Evolutionary conservation across 345 rosid species (phyloP).

Genomic region (Citrus sinensis): DNA sequence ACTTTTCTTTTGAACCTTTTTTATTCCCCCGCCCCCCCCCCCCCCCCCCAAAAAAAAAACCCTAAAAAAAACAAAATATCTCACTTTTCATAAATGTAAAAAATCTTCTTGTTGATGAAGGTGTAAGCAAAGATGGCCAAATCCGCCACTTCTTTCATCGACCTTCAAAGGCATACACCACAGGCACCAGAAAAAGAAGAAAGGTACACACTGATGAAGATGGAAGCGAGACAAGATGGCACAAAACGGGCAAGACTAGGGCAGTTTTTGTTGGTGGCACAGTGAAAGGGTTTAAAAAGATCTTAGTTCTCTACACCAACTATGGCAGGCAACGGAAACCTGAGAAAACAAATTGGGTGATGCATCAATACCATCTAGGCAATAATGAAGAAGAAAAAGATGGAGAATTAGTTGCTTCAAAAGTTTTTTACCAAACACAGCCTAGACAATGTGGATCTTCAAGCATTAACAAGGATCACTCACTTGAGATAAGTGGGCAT

Average conservation of each 20-base stretch:
- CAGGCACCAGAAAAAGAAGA: slow-evolving; percentile 83
- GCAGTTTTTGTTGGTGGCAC: slow-evolving; percentile 45
- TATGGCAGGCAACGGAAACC: slow-evolving; percentile 83
- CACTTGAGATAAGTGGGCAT: slow-evolving; percentile 18
- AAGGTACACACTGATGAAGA: slow-evolving; percentile 70
- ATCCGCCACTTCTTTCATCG: slow-evolving; percentile 87
- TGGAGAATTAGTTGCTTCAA: slow-evolving; percentile 77
- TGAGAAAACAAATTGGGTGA: slow-evolving; percentile 92
- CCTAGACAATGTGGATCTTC: slow-evolving; percentile 65
- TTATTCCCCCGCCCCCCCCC: no score
- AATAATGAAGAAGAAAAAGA: slow-evolving; percentile 78
- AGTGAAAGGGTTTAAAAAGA: slow-evolving; percentile 78
- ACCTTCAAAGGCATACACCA: slow-evolving; percentile 93
- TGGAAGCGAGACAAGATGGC: slow-evolving; percentile 91
- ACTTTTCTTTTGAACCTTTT: no score
- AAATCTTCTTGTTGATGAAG: slow-evolving; percentile 29
- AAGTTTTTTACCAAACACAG: slow-evolving; percentile 94
- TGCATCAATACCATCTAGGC: slow-evolving; percentile 96
- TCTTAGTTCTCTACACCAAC: slow-evolving; percentile 84
- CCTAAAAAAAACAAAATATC: no score
- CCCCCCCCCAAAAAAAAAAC: no score
- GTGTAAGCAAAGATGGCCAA: slow-evolving; percentile 86
- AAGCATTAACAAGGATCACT: slow-evolving; percentile 12
- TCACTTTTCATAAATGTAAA: no score
- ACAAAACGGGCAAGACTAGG: slow-evolving; percentile 92